Evolutionary conservation across 371 early-diverging fungal species (phyloP), one percentile per base, ranked within the genome.

Genomic region (Actinomortierella wolfii): DNA sequence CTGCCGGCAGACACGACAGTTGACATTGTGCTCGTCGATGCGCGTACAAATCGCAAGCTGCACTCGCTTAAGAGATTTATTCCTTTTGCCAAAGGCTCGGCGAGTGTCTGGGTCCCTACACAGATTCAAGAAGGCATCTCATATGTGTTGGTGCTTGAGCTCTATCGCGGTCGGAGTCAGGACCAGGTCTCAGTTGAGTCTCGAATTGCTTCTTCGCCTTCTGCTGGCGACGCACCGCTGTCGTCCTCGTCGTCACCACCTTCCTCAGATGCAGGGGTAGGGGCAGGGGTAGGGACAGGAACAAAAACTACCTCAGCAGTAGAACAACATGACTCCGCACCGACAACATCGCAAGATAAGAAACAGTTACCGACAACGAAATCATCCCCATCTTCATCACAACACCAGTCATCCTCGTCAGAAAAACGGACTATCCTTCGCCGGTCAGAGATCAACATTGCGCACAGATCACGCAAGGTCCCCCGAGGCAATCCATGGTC

Each of bases 121-220:
- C 57, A 57, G 43, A 43, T 66, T 17, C 67, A 59, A 7, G 67
- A 62, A 25, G 63, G 57, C 8, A 48, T 56, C 5, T 73, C 67
- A 25, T 66, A 66, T 67, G 74, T 66, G 3, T 45, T 73, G 53
- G 67, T 73, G 23, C 40, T 73, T 50, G 74, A 73, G 44, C 51
- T 73, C 21, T 73, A 66, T 41, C 67, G 52, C 23, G 74, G 74
- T 26, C 62, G 74, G 60, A 73, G 74, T 60, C 63, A 67, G 45
- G 54, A 66, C 25, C 63, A 59, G 51, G 57, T 73, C 40, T 34
- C 34, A 34, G 34, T 34, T 11, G 34, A 34, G 34, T 34, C 34
- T 34, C 34, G 34, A 34, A 34, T 34, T 4, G 34, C 34, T 34
- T 34, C 34, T 34, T 34, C 34, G 7, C 11, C 34, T 4, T 4